Conservation (phyloP, 177 flowering plant species). For the Vitis hybrid region DNA sequence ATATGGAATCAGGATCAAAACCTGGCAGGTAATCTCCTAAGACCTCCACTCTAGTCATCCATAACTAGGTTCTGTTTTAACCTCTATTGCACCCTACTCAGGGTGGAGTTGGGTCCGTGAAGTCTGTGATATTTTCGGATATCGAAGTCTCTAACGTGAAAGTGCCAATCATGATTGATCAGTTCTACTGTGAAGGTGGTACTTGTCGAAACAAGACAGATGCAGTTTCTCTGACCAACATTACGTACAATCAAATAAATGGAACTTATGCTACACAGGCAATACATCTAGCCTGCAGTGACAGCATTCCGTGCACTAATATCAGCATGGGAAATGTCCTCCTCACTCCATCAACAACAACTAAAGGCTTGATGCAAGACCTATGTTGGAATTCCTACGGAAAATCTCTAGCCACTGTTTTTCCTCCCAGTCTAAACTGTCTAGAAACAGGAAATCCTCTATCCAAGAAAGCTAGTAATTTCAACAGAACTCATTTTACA, state of each 20-base stretch:
- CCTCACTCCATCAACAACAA: neutral
- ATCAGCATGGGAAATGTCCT: neutral
- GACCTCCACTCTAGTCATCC: no score
- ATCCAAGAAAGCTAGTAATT: neutral
- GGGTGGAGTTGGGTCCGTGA: no score
- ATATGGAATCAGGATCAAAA: no score
- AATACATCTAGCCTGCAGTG: neutral
- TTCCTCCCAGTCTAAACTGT: neutral
- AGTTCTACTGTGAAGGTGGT: no score
- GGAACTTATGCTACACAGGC: neutral
- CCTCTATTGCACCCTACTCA: no score
- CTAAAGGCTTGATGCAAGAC: neutral
- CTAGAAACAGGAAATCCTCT: neutral
- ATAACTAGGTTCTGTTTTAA: no score
- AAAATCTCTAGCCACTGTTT: neutral
- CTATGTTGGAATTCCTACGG: neutral
- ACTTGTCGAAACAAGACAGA: no score
- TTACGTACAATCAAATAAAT: neutral
- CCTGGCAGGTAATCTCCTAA: no score
- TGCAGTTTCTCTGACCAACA: neutral
- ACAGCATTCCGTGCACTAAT: neutral
- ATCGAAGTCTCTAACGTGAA: no score
- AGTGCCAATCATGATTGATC: no score
- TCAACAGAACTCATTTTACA: constrained; percentile 2
- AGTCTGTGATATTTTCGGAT: no score